phyloP scores from a whole-genome alignment of 2,329 filamentous ascomycete species.

The Sarocladium strictum region DNA sequence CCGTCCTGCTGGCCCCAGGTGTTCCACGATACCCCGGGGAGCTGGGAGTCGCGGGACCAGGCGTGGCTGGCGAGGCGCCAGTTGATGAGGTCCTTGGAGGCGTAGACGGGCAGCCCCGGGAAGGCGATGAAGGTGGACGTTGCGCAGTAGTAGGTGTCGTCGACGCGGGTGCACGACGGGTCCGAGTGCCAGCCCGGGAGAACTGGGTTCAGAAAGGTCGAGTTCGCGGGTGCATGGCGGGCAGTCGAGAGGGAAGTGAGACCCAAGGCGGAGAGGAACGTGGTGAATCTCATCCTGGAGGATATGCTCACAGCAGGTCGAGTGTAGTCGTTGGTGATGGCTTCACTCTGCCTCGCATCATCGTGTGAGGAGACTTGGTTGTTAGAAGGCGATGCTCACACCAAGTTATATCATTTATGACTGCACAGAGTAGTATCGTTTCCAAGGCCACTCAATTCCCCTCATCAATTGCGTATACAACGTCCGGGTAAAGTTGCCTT shows the following conservation, averaged over 20 bases:
- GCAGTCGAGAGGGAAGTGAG: not conserved
- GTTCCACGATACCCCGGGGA: conserved; percentile 9
- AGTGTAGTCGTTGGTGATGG: not conserved
- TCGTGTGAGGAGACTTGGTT: not conserved
- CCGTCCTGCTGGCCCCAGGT: conserved; percentile 14
- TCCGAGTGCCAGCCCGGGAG: conserved; percentile 45
- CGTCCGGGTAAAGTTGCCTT: conserved; percentile 1
- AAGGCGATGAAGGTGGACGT: conserved; percentile 47
- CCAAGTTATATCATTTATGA: not conserved
- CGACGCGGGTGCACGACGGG: conserved; percentile 37
- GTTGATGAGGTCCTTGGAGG: conserved; percentile 39
- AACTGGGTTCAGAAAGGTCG: conserved; percentile 32
- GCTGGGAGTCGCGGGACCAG: conserved; percentile 12
- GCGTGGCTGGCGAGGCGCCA: conserved; percentile 31
- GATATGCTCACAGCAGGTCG: too few species aligned
- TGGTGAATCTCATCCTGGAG: not conserved
- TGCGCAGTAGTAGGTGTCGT: conserved; percentile 44
- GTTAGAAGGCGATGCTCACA: not conserved
- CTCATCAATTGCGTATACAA: not conserved
- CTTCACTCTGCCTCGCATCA: not conserved
- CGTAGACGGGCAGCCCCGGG: conserved; percentile 44
- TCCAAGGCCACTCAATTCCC: not conserved
- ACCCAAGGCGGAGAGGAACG: not conserved
- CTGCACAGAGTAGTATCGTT: not conserved
- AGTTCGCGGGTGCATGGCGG: not conserved